Conservation (phyloP, 495 filamentous ascomycete genomes). For the Jackrogersella multiformis region DNA sequence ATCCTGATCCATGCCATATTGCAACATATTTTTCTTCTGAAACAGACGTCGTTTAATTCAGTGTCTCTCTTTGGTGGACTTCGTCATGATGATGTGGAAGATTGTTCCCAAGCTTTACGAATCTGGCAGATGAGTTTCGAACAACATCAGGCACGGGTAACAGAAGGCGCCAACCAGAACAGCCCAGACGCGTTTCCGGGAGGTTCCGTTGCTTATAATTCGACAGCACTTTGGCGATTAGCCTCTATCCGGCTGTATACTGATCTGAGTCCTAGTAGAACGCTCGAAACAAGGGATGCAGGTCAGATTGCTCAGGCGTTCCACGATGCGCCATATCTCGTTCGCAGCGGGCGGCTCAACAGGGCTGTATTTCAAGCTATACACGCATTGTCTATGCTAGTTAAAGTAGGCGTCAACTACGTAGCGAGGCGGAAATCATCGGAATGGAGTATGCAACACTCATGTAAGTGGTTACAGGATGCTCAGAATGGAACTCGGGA, state of each 20-base stretch:
- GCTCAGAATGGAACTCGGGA: neutral
- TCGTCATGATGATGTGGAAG: constrained; percentile 63
- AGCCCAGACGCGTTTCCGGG: constrained; percentile 57
- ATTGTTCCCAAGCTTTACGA: constrained; percentile 66
- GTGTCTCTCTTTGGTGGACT: constrained; percentile 59
- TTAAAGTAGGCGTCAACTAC: constrained; percentile 73
- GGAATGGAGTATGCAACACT: constrained; percentile 78
- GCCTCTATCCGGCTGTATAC: constrained; percentile 74
- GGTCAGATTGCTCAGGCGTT: constrained; percentile 67
- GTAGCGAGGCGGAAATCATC: constrained; percentile 74
- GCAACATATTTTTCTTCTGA: constrained; percentile 73
- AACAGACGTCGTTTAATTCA: constrained; percentile 62
- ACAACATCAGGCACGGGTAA: constrained; percentile 54
- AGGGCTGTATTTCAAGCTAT: constrained; percentile 72
- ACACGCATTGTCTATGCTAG: constrained; percentile 72
- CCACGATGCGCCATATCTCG: constrained; percentile 64
- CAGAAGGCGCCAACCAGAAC: constrained; percentile 48
- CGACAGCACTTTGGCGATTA: constrained; percentile 69
- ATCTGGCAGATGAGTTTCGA: constrained; percentile 73
- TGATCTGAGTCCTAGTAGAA: constrained; percentile 69
- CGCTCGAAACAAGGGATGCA: constrained; percentile 70
- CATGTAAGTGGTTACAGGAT: constrained; percentile 50
- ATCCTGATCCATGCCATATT: constrained; percentile 73
- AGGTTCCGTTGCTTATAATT: constrained; percentile 72
- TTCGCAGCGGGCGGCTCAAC: constrained; percentile 65